Percentiles rank a stretch among this genome's conserved stretches.
Evolutionary conservation across 2,329 filamentous ascomycete species (phyloP).

Genomic region (Onygenales sp.): DNA sequence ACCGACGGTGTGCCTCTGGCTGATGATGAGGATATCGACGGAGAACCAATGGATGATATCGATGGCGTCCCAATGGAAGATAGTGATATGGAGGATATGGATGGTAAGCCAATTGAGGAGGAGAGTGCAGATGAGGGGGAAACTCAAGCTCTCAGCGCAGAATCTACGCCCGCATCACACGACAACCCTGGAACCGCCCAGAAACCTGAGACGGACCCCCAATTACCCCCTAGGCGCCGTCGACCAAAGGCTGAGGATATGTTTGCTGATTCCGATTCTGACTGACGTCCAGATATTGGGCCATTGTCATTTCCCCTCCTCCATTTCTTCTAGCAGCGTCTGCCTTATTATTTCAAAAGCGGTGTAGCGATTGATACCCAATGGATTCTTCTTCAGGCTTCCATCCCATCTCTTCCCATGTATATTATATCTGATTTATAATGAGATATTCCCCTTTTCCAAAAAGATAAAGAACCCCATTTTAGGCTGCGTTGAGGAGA

Average conservation of each 20-base stretch:
- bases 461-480: not conserved
- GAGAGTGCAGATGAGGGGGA: constrained; percentile 31
- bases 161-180: constrained; percentile 13
- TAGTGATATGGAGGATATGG: constrained; percentile 40
- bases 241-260: constrained; percentile 73
- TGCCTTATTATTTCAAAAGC: not conserved
- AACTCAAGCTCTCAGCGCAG: constrained; percentile 24
- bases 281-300: constrained; percentile 19
- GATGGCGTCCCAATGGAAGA: constrained; percentile 40
- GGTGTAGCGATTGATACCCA: constrained; percentile 1
- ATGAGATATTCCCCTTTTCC: not conserved
- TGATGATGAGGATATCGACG: constrained; percentile 37
- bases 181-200: constrained; percentile 12
- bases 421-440: not conserved
- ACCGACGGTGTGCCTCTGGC: constrained; percentile 20
- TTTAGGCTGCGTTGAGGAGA: not conserved
- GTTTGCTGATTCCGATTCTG: constrained; percentile 69
- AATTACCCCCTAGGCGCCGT: constrained; percentile 40
- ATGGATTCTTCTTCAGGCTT: not conserved
- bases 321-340: not conserved
- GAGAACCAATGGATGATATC: constrained; percentile 32
- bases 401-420: not conserved
- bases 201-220: constrained; percentile 19
- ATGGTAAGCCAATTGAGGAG: constrained; percentile 40
- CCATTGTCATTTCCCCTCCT: not conserved